Base-by-base conservation (phyloP, 1,139 yeast species). In the Geotrichum aggregatum region DNA sequence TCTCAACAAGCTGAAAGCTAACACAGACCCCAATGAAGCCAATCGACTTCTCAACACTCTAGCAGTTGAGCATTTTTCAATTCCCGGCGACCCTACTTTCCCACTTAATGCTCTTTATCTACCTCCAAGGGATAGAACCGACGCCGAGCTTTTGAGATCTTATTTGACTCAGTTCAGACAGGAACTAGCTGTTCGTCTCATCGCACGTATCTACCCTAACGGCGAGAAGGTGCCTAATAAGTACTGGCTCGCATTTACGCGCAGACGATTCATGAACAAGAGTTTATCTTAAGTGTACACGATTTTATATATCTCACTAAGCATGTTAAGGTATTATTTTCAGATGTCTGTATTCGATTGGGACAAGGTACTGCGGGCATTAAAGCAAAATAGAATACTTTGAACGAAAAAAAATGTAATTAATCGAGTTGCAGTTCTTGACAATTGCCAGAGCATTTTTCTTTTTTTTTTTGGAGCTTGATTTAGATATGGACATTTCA, bases 81-180 rank as follows among this genome's bases (percentile, higher is more conserved):
- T 94, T 57, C 99, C 99, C 0, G 99, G 99, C 16, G 97, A 92
- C 59, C 83, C 92, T 18, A 89, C 92, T 14, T 92, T 92, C 75
- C 97, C 98, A 11, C 75, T 92, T 68, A 91, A 91, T 70, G 77
- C 89, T 0, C 76, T 92, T 54, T 92, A 89, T 67, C 76, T 78
- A 53, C 79, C 96, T 3, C 94, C 97, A 14, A 72, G 76, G 39
- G 87, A 83, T 63, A 82, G 83, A 61, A 76, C 76, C 54, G 96
- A 89, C 56, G 83, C 83, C 49, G 95, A 91, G 52, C 73, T 88
- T 54, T 77, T 94, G 67, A 79, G 94, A 62, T 76, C 80, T 30
- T 92, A 92, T 67, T 76, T 92, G 61, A 83, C 83, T 59, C 98
- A 92, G 68, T 89, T 94, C 72, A 83, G 99, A 72, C 98, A 92